Conservation (phyloP, 208 protist genomes). For the Leishmania braziliensis region DNA sequence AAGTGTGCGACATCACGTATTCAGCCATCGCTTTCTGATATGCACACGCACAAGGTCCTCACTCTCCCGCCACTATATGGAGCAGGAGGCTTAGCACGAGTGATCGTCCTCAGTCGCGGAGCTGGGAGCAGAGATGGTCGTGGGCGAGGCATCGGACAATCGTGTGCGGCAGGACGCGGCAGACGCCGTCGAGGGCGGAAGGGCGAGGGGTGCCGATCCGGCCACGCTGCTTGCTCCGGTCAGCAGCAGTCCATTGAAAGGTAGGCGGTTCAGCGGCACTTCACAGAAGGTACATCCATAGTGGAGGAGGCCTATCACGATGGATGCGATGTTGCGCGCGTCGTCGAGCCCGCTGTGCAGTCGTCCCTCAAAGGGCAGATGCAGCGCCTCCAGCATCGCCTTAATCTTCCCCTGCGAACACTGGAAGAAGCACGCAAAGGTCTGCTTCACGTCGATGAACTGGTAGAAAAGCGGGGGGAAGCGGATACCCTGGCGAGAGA, state of each 20-base stretch:
- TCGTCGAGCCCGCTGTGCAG: slow-evolving; percentile 90
- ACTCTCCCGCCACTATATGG: neutral
- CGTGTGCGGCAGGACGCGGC: slow-evolving; percentile 5
- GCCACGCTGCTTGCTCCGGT: neutral
- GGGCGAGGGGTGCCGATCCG: slow-evolving; percentile 23
- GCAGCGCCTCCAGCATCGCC: slow-evolving; percentile 86
- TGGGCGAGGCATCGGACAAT: neutral
- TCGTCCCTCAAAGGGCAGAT: slow-evolving; percentile 73
- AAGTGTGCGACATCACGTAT: neutral
- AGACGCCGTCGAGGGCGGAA: slow-evolving; percentile 38
- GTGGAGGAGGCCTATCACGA: slow-evolving; percentile 84
- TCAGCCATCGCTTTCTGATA: neutral
- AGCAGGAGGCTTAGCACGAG: slow-evolving; percentile 8
- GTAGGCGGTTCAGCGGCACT: slow-evolving; percentile 57
- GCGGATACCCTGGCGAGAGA: slow-evolving; percentile 72
- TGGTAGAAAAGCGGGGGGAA: slow-evolving; percentile 87
- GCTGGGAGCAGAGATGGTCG: slow-evolving; percentile 17
- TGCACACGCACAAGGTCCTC: neutral
- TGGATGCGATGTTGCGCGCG: slow-evolving; percentile 83
- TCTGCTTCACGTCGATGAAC: slow-evolving; percentile 88
- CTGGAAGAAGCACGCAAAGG: slow-evolving; percentile 77
- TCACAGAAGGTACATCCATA: slow-evolving; percentile 78
- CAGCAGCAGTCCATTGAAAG: slow-evolving; percentile 22
- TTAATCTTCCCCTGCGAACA: slow-evolving; percentile 84
- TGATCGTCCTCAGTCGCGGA: slow-evolving; percentile 26